Evolutionary conservation across 106 monocot genomes (phyloP).

Genomic region (Dactylorhiza incarnata): DNA sequence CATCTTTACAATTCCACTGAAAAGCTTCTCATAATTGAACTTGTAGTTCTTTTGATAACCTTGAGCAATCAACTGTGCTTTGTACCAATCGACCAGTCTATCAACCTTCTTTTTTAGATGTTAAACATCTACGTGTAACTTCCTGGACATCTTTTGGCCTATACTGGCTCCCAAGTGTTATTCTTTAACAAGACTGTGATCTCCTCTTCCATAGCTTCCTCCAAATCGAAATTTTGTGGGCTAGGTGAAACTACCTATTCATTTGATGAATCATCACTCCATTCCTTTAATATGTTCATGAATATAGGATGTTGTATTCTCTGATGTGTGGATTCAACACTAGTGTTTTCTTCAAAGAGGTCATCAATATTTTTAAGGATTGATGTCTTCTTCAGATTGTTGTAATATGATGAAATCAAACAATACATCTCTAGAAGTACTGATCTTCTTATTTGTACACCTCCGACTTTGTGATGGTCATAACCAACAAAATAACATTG

Average conservation of each 20-base stretch:
- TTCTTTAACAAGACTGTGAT: slow-evolving; percentile 8
- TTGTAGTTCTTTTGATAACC: no score
- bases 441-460: background rate
- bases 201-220: background rate
- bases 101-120: no score
- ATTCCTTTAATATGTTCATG: background rate
- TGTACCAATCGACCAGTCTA: no score
- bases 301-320: background rate
- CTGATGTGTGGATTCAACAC: background rate
- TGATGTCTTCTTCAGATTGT: background rate
- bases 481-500: background rate
- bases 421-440: background rate
- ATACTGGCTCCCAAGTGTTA: background rate
- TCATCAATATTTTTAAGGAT: background rate
- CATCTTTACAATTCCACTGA: no score
- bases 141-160: no score
- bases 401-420: background rate
- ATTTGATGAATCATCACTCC: slow-evolving; percentile 4
- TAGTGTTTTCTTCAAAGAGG: background rate
- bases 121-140: no score
- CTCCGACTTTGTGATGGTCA: slow-evolving; percentile 1
- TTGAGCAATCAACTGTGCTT: no score
- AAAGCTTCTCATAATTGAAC: no score
- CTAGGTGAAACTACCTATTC: background rate
- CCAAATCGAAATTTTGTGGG: slow-evolving; percentile 3